phyloP scores from a whole-genome alignment of 2,329 filamentous ascomycete species.

The Chaetomium strumarium region DNA sequence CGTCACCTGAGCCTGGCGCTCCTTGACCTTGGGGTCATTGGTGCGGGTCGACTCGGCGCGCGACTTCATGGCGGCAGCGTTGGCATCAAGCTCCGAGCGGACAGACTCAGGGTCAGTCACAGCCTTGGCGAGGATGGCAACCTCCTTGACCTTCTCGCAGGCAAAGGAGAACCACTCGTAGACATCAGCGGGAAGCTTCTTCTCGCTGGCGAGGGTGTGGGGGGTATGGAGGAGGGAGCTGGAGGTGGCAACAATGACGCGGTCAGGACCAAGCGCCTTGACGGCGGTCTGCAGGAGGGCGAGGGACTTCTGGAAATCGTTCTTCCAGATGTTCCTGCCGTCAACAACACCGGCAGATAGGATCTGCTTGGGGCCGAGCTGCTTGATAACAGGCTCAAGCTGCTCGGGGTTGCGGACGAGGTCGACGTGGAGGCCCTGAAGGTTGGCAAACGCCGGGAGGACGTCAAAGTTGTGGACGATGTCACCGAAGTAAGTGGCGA shows the following conservation, averaged over 20 bases:
- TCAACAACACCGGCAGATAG: constrained; percentile 96
- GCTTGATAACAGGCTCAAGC: constrained; percentile 74
- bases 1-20: constrained; percentile 84
- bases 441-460: constrained; percentile 57
- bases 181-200: constrained; percentile 92
- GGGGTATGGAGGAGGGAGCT: constrained; percentile 97
- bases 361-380: constrained; percentile 81
- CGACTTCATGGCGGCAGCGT: constrained; percentile 87
- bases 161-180: constrained; percentile 99
- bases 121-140: constrained; percentile 92
- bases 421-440: constrained; percentile 88
- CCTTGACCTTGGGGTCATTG: constrained; percentile 97
- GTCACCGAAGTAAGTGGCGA: constrained; percentile 98
- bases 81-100: constrained; percentile 85
- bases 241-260: constrained; percentile 93
- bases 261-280: constrained; percentile 93
- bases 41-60: constrained; percentile 89
- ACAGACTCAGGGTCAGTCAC: constrained; percentile 87
- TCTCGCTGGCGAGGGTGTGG: constrained; percentile 96
- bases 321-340: constrained; percentile 99
- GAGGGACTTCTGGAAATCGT: constrained; percentile 94
- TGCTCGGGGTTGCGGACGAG: constrained; percentile 98
- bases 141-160: constrained; percentile 85
- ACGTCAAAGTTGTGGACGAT: constrained; percentile 98
- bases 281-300: constrained; percentile 84